Evolutionary conservation across 805 yeast genomes (phyloP).

Genomic region (Ogataea angusta): DNA sequence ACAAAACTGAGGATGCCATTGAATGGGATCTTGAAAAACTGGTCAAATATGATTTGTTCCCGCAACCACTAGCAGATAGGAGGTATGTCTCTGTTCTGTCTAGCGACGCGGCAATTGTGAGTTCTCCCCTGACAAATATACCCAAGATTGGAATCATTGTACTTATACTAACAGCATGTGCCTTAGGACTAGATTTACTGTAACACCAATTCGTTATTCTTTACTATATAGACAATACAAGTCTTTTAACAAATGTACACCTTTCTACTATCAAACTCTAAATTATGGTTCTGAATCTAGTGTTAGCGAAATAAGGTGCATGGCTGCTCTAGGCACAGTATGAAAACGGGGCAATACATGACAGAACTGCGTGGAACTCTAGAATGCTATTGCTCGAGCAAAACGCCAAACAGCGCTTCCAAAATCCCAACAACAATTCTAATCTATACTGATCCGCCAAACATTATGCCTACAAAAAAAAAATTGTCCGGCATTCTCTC

Average conservation of each 20-base stretch:
- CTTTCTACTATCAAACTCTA: constrained; percentile 40
- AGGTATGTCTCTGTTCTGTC: constrained; percentile 66
- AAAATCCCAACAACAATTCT: neutral
- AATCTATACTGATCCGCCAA: constrained; percentile 5
- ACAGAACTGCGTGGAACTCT: neutral
- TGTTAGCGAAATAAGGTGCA: constrained; percentile 38
- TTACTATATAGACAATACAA: constrained; percentile 1
- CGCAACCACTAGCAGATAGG: constrained; percentile 63
- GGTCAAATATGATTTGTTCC: constrained; percentile 51
- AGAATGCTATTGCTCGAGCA: constrained; percentile 1
- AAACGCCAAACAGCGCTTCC: constrained; percentile 4
- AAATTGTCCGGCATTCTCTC: neutral
- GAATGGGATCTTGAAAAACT: constrained; percentile 65
- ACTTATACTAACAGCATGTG: constrained; percentile 12
- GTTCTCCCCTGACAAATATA: constrained; percentile 8
- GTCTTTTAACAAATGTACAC: constrained; percentile 27
- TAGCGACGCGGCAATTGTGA: constrained; percentile 10
- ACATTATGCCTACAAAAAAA: constrained; percentile 3
- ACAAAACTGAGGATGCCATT: constrained; percentile 59
- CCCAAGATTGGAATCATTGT: neutral
- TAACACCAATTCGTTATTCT: constrained; percentile 1
- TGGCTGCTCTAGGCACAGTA: constrained; percentile 19
- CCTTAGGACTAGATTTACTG: constrained; percentile 1
- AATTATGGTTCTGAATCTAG: constrained; percentile 32
- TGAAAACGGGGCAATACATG: constrained; percentile 7